These are phyloP conservation scores for Chrysoporthe cubensis DNA, from an alignment of 2,329 filamentous ascomycete species.

Conservation along the genomic window DNA sequence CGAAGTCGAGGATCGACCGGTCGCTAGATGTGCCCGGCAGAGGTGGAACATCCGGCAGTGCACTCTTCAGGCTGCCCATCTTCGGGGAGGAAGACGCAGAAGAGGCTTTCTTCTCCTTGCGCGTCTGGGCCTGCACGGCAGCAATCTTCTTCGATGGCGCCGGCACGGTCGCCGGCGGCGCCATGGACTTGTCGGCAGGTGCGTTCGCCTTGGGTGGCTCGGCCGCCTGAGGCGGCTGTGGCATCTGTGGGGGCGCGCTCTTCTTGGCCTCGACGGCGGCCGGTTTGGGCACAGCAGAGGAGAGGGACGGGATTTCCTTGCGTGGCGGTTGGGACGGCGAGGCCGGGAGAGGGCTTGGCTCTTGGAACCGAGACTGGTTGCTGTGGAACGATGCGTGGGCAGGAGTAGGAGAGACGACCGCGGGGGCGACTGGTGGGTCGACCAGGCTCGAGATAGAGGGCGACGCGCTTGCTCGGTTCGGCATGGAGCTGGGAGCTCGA, in stretches of 20 bases:
- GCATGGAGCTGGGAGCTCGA: slow-evolving; percentile 46
- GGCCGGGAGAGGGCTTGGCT: slow-evolving; percentile 37
- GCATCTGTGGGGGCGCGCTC: slow-evolving; percentile 41
- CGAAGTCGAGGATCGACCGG: slow-evolving; percentile 65
- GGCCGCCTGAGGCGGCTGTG: slow-evolving; percentile 31
- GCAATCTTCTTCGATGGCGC: slow-evolving; percentile 48
- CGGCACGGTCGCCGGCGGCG: slow-evolving; percentile 30
- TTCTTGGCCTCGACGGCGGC: slow-evolving; percentile 40
- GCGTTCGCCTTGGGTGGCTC: slow-evolving; percentile 31
- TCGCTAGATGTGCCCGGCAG: slow-evolving; percentile 44
- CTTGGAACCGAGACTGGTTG: slow-evolving; percentile 36
- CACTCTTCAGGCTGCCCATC: slow-evolving; percentile 53
- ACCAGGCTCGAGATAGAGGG: slow-evolving; percentile 91
- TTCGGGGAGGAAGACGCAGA: slow-evolving; percentile 53
- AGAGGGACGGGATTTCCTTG: slow-evolving; percentile 32
- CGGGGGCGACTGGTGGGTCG: slow-evolving; percentile 60
- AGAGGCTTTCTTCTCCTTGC: slow-evolving; percentile 44
- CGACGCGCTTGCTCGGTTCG: slow-evolving; percentile 81
- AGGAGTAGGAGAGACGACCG: slow-evolving; percentile 44
- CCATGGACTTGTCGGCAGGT: slow-evolving; percentile 20
- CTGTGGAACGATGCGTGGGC: slow-evolving; percentile 42
- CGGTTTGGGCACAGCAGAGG: slow-evolving; percentile 34
- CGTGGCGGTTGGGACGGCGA: slow-evolving; percentile 38
- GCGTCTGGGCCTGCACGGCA: slow-evolving; percentile 50
- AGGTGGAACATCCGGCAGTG: slow-evolving; percentile 40